phyloP scores from a whole-genome alignment of 352 stramenopile genomes.

The Aphanomyces invadans region DNA sequence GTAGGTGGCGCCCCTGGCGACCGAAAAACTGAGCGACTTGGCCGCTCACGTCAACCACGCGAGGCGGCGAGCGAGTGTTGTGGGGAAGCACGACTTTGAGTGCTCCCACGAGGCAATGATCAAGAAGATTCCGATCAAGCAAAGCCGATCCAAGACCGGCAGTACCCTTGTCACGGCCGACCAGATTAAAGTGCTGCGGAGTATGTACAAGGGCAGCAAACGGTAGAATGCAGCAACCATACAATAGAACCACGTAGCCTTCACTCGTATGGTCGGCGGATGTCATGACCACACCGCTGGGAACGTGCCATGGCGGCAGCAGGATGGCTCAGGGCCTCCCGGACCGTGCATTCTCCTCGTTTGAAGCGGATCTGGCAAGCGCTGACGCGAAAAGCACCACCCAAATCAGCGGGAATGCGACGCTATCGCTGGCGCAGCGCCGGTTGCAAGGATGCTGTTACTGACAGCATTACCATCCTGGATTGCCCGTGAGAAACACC shows the following conservation, averaged over 20 bases:
- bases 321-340: no score
- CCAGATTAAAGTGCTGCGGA: neutral
- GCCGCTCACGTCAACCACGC: constrained; percentile 17
- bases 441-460: no score
- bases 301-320: no score
- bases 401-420: no score
- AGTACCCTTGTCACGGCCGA: neutral
- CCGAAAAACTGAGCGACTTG: constrained; percentile 18
- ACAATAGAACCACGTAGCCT: neutral
- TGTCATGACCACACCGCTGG: no score
- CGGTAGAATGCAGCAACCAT: neutral
- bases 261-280: no score
- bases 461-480: no score
- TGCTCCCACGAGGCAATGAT: constrained; percentile 24
- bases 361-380: no score
- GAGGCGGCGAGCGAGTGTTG: constrained; percentile 18
- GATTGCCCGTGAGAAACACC: no score
- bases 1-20: neutral
- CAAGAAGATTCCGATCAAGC: constrained; percentile 24
- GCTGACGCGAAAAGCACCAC: no score
- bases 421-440: no score
- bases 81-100: constrained; percentile 23
- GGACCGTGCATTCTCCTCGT: no score
- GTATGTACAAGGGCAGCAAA: neutral
- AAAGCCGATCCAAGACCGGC: constrained; percentile 15